Evolutionary conservation across 768 basidiomycete species (phyloP), one percentile per base, ranked within the genome.

Genomic region (Mrakia gelida): DNA sequence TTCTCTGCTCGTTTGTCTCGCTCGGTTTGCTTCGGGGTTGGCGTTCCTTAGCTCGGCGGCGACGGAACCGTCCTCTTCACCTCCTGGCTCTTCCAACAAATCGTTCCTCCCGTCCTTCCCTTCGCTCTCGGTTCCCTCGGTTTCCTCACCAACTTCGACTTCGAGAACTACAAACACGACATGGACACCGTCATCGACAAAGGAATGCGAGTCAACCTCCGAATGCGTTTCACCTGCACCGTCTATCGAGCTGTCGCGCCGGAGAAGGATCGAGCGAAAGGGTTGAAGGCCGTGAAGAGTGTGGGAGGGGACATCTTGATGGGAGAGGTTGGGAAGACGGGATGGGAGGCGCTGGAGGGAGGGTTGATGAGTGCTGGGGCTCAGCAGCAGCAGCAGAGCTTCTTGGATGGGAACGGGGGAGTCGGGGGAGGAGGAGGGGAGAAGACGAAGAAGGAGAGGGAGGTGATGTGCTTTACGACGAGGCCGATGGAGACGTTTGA

Each of bases 221-320:
- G 97, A 71, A 99, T 99, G 97, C 91, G 97, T 41, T 99, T 99
- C 85, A 98, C 96, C 11, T 98, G 97, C 85, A 98, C 97, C 8
- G 93, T 99, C 18, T 99, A 96, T 84, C 92, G 97, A 59, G 92
- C 95, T 7, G 90, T 97, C 62, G 88, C 89, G 34, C 89, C 89
- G 21, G 92, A 92, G 82, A 88, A 90, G 78, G 73, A 89, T 32
- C 89, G 87, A 81, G 86, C 87, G 68, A 82, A 90, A 34, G 81
- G 80, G 56, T 91, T 92, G 13, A 85, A 85, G 79, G 97, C 96
- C 0, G 91, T 98, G 72, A 95, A 96, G 86, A 94, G 92, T 81
- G 93, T 89, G 2, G 92, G 93, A 1, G 97, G 97, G 15, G 95
- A 97, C 83, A 98, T 99, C 81, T 89, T 98, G 86, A 96, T 98